Evolutionary conservation across 805 yeast species (phyloP).

Genomic region (Candida wancherniae): DNA sequence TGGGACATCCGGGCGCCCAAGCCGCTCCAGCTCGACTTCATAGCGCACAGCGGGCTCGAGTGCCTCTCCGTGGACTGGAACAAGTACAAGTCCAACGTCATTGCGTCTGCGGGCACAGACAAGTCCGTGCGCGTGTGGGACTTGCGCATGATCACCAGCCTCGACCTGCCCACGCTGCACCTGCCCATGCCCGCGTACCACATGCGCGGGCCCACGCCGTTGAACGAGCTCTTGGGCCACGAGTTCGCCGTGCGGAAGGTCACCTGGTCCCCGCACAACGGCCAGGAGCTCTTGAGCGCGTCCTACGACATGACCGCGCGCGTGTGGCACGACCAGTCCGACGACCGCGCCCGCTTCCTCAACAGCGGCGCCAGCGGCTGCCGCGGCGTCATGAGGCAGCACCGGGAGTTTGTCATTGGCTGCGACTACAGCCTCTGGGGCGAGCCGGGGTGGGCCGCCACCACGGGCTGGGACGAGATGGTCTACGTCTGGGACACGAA

Average conservation of each 20-base stretch:
- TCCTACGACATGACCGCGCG: conserved; percentile 92
- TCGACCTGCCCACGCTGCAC: conserved; percentile 33
- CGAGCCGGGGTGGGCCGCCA: conserved; percentile 89
- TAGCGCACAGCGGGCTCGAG: conserved; percentile 80
- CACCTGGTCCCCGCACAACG: conserved; percentile 84
- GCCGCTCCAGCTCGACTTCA: conserved; percentile 54
- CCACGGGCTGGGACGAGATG: conserved; percentile 97
- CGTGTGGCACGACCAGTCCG: conserved; percentile 76
- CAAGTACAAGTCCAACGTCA: conserved; percentile 71
- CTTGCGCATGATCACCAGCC: conserved; percentile 56
- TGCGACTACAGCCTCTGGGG: conserved; percentile 98
- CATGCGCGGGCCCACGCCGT: conserved; percentile 57
- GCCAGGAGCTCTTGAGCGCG: conserved; percentile 64
- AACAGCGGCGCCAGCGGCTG: conserved; percentile 44
- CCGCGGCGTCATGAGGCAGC: conserved; percentile 56
- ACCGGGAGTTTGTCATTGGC: conserved; percentile 86
- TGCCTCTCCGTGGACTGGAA: conserved; percentile 83
- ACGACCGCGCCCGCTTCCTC: conserved; percentile 48
- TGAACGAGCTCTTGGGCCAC: conserved; percentile 79
- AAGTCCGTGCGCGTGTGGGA: conserved; percentile 85
- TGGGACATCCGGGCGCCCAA: conserved; percentile 77
- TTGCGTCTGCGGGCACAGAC: conserved; percentile 93
- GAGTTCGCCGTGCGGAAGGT: conserved; percentile 82
- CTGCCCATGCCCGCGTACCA: conserved; percentile 38
- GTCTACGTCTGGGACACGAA: conserved; percentile 82